Evolutionary conservation across 305 asterid genomes (phyloP), one percentile per base, ranked within the genome.

Genomic region (Galium porrigens): DNA sequence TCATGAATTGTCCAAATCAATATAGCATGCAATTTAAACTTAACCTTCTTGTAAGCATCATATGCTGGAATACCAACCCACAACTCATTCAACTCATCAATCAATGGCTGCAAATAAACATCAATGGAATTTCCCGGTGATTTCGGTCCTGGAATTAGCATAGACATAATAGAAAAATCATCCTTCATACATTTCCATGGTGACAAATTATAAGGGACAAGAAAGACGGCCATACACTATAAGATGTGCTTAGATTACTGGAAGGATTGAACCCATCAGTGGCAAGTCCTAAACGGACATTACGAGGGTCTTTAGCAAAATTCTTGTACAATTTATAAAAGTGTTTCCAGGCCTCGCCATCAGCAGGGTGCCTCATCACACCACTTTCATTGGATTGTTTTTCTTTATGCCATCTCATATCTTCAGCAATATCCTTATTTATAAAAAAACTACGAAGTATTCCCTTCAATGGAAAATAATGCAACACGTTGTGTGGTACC

Each of bases 171-270:
- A n/a, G n/a, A n/a, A n/a, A n/a, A n/a, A n/a, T n/a, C 39, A 7
- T 34, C 39, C 7, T 34, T 34, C 39, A 34, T 34, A 34, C 39
- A 34, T 34, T 34, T 34, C 8, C 39, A 34, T 34, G 39, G 39
- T 34, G 39, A 7, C 39, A 34, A 34, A 34, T 34, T 34, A 7
- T 34, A 34, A 7, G 39, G 39, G 68, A 18, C 2, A 64, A 53
- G 3, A 67, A n/a, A n/a, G n/a, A n/a, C 25, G 58, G 79, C 70
- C 77, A 68, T 6, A 67, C 64, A 1, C 70, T 68, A 22, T 74
- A 65, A 6, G 55, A 2, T 2, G 6, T 61, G 55, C 53, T 56
- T 71, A 71, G 46, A 5, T 14, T 68, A 8, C 42, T 44, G 6
- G 73, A 51, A 15, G 27, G 56, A 6, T 51, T 51, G 25, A 51